A percentile compares a stretch with the other conserved stretches of the same genome.
phyloP scores from a whole-genome alignment of 345 rosid genomes.

The Sonneratia caseolaris region DNA sequence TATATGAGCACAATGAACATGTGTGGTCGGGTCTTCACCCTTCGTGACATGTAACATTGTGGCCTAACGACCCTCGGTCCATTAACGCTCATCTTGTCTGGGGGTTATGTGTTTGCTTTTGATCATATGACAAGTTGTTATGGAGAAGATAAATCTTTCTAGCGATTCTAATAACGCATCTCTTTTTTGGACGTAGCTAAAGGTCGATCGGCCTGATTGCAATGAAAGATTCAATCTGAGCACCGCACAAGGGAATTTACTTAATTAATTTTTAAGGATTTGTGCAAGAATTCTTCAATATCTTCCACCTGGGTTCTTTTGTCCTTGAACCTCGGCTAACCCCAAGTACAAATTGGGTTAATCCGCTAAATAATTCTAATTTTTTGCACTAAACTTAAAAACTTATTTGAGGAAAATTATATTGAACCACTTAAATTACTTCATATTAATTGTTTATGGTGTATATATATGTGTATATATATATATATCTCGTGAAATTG shows the following conservation, averaged over 20 bases:
- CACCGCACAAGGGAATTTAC: too few relatives aligned
- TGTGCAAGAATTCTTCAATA: not conserved
- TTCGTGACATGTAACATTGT: not conserved
- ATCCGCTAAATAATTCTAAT: too few relatives aligned
- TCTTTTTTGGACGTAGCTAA: not conserved
- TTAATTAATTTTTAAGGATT: too few relatives aligned
- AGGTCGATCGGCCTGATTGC: not conserved
- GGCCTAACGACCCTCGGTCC: not conserved
- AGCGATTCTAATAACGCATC: not conserved
- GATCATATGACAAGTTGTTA: not conserved
- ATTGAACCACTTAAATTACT: too few relatives aligned
- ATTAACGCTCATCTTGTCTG: too few relatives aligned
- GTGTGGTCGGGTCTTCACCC: not conserved
- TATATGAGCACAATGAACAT: not conserved
- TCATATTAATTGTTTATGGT: too few relatives aligned
- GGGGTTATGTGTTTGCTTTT: not conserved
- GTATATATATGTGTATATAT: too few relatives aligned
- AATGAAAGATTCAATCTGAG: not conserved
- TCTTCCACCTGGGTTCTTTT: too few relatives aligned
- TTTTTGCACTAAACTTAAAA: too few relatives aligned
- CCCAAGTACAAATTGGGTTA: too few relatives aligned
- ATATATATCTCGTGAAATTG: not conserved
- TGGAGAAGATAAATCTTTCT: not conserved
- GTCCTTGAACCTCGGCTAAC: too few relatives aligned
- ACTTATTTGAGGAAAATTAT: too few relatives aligned